Conservation (phyloP, 306 rosid species). For the Benincasa hispida region DNA sequence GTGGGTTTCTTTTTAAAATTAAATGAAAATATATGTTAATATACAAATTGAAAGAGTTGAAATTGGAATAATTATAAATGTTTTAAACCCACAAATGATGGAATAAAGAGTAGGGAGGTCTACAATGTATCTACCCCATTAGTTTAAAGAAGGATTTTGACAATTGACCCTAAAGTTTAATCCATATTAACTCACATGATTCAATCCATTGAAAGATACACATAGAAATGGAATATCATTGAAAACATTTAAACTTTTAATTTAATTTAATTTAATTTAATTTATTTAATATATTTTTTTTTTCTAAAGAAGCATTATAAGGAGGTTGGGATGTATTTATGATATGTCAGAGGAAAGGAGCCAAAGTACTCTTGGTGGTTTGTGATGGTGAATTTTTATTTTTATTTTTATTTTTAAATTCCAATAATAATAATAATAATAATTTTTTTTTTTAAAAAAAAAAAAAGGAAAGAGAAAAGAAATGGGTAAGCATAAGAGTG, state of each 20-base stretch:
- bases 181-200: neutral
- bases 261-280: neutral
- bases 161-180: neutral
- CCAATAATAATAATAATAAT: neutral
- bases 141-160: neutral
- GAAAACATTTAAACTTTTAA: neutral
- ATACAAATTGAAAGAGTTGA: neutral
- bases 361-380: neutral
- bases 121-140: neutral
- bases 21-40: too few species aligned
- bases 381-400: neutral
- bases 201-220: neutral
- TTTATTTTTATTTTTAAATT: neutral
- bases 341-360: conserved; percentile 5
- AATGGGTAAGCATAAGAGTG: neutral
- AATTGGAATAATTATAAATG: neutral
- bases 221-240: neutral
- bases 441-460: neutral
- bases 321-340: conserved; percentile 7
- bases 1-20: too few species aligned
- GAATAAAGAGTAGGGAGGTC: neutral
- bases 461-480: neutral
- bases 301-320: neutral
- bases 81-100: neutral
- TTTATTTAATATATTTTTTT: too few species aligned